These are phyloP conservation scores for Solanum habrochaites DNA, from an alignment of 257 asterid genomes.

Conservation along the genomic window DNA sequence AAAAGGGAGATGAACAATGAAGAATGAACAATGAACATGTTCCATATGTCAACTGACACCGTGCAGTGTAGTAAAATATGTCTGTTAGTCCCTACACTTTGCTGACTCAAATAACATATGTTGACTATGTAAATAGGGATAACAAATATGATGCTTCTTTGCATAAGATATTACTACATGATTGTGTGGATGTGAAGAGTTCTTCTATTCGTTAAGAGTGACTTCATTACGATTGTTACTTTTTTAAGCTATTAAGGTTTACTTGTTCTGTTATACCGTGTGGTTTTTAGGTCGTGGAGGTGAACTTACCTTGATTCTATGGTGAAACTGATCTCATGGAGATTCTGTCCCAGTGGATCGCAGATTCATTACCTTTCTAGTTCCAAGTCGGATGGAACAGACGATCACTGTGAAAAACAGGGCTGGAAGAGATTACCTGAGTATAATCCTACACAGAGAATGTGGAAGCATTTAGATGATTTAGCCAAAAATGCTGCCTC, in stretches of 20 bases:
- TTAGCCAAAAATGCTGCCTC: conserved; percentile 32
- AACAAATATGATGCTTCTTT: not conserved
- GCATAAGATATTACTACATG: not conserved
- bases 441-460: conserved; percentile 47
- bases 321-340: not conserved
- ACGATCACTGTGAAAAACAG: conserved; percentile 57
- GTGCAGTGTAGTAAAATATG: not conserved
- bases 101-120: not conserved
- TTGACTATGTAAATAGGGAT: not conserved
- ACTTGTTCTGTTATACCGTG: not conserved
- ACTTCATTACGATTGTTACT: not conserved
- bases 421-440: conserved; percentile 77
- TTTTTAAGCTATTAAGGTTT: not conserved
- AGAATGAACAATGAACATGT: not conserved
- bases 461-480: conserved; percentile 64
- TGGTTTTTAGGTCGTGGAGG: no score
- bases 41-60: not conserved
- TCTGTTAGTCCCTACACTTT: not conserved
- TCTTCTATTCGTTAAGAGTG: not conserved
- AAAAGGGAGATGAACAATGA: not conserved
- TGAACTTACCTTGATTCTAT: conserved; percentile 13
- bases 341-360: conserved; percentile 50
- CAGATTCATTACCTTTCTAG: conserved; percentile 75
- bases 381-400: conserved; percentile 58
- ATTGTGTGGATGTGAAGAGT: not conserved